Evolutionary conservation across 345 rosid species (phyloP).

Genomic region (Eutrema japonicum): DNA sequence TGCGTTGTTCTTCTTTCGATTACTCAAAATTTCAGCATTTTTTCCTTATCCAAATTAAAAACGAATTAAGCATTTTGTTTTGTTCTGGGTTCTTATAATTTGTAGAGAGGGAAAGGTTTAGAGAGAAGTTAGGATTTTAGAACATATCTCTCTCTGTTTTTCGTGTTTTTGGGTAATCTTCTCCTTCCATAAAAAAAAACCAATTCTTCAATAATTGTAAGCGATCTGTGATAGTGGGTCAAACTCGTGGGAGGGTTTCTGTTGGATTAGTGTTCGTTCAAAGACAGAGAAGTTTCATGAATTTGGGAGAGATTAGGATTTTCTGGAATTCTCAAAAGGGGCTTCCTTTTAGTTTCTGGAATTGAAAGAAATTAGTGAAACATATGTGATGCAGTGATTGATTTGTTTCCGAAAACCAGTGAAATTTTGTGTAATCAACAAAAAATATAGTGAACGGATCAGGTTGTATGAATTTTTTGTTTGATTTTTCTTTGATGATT

Average conservation of each 20-base stretch:
- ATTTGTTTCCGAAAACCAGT: not conserved
- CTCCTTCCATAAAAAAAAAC: constrained; percentile 21
- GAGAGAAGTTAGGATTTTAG: constrained; percentile 32
- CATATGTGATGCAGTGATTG: constrained; percentile 40
- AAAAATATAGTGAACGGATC: too few species aligned
- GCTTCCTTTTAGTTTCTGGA: not conserved
- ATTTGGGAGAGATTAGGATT: constrained; percentile 56
- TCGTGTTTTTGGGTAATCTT: constrained; percentile 12
- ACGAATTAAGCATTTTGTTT: constrained; percentile 19
- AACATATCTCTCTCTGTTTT: constrained; percentile 41
- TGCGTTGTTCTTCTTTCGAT: constrained; percentile 21
- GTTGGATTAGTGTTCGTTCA: constrained; percentile 3
- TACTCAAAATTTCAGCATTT: constrained; percentile 38
- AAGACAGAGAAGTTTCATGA: not conserved
- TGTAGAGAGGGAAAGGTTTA: too few species aligned
- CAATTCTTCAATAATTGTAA: constrained; percentile 31
- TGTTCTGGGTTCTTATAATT: constrained; percentile 16
- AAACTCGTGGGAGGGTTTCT: constrained; percentile 4
- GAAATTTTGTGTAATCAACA: too few species aligned
- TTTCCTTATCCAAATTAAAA: constrained; percentile 38
- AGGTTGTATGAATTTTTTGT: too few species aligned
- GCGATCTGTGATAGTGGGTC: constrained; percentile 36
- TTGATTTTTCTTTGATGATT: too few species aligned
- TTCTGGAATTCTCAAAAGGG: constrained; percentile 35
- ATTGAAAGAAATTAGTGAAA: not conserved